Evolutionary conservation across 2,329 filamentous ascomycete genomes (phyloP).

Genomic region (Madurella mycetomatis): DNA sequence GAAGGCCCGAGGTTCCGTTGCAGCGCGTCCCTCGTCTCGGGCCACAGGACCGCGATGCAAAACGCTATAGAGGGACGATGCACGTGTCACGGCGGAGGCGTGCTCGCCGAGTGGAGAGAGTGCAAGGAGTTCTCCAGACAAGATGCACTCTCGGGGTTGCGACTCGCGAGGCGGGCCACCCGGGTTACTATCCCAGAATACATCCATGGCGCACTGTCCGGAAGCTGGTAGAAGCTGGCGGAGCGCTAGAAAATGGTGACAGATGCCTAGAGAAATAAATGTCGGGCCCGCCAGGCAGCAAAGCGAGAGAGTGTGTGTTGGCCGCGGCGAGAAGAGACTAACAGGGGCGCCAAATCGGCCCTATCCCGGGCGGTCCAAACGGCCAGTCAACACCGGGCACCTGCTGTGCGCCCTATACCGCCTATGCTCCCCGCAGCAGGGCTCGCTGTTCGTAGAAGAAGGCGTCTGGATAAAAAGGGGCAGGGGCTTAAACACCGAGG

Average conservation of each 20-base stretch:
- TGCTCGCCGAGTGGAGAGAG: neutral
- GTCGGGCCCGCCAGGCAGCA: neutral
- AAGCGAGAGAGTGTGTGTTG: neutral
- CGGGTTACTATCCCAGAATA: neutral
- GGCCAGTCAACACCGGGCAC: conserved; percentile 7
- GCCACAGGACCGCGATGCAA: neutral
- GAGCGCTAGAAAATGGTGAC: neutral
- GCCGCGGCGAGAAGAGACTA: neutral
- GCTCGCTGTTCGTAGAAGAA: neutral
- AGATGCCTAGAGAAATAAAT: too few species aligned
- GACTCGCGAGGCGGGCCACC: neutral
- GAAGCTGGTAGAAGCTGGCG: neutral
- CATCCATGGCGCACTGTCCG: neutral
- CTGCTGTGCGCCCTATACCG: conserved; percentile 6
- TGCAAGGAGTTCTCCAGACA: neutral
- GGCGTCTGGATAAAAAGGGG: neutral
- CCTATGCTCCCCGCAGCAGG: conserved; percentile 1
- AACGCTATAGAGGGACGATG: neutral
- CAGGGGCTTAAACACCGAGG: neutral
- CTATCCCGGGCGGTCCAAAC: conserved; percentile 10
- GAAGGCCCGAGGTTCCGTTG: neutral
- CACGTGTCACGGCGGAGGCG: neutral
- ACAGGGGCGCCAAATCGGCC: conserved; percentile 1
- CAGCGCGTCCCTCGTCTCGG: neutral
- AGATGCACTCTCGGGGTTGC: neutral